Conservation (phyloP, 768 basidiomycete genomes). For the Grammothele lineata region DNA sequence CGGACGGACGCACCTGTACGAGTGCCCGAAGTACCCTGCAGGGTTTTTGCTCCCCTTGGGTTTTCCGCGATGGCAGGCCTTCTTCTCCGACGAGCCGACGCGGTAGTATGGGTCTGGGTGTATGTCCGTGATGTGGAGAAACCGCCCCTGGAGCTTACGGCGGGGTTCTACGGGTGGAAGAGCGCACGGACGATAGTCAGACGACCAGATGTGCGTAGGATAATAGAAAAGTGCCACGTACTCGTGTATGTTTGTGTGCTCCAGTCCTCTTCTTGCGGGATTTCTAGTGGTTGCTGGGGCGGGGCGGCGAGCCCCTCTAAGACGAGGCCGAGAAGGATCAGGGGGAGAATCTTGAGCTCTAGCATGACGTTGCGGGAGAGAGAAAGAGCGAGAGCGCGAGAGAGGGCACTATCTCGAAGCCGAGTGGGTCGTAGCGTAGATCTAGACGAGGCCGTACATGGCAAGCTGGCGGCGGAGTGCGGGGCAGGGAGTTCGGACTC, state of each 20-base stretch:
- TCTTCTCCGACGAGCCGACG: conserved; percentile 45
- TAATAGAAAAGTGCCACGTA: neutral
- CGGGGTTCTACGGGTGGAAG: conserved; percentile 9
- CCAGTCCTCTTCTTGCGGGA: conserved; percentile 15
- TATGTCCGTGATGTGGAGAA: conserved; percentile 80
- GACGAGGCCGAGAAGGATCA: conserved; percentile 21
- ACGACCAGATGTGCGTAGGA: conserved; percentile 10
- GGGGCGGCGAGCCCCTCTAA: conserved; percentile 34
- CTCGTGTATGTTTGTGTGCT: conserved; percentile 29
- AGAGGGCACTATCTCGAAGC: conserved; percentile 1
- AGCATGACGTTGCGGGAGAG: too few relatives aligned
- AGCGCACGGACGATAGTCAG: conserved; percentile 11
- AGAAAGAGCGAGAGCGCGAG: neutral
- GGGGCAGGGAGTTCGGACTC: neutral
- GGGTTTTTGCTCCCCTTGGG: conserved; percentile 48
- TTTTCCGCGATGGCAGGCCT: conserved; percentile 63
- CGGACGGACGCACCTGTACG: conserved; percentile 66
- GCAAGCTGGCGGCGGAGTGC: neutral
- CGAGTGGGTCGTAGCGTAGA: conserved; percentile 5
- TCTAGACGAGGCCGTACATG: conserved; percentile 10
- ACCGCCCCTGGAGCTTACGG: conserved; percentile 62
- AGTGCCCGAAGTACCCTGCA: conserved; percentile 63
- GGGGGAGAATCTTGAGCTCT: conserved; percentile 17
- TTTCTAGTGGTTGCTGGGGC: conserved; percentile 35
- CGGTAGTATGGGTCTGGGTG: conserved; percentile 75